Percentiles rank a stretch among this genome's conserved stretches.
These are phyloP conservation scores for Coleophoma eucalyptorum DNA, from an alignment of 2,329 filamentous ascomycete genomes.

Conservation along the genomic window DNA sequence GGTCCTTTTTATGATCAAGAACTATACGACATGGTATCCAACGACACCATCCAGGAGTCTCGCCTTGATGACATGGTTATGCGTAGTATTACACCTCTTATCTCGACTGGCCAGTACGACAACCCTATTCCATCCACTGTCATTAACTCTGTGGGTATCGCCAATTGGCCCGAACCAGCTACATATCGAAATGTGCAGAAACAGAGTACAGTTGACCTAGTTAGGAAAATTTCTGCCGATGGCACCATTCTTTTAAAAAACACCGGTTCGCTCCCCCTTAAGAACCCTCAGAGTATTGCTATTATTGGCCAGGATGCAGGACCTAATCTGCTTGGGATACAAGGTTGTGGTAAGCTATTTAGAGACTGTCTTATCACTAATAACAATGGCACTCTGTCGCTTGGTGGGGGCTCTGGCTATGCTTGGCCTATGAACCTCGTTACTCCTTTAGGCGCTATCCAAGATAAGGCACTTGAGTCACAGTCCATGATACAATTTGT, in stretches of 20 bases:
- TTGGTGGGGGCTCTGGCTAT: constrained; percentile 4
- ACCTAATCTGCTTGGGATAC: constrained; percentile 57
- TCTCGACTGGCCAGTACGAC: constrained; percentile 46
- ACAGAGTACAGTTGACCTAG: too few species aligned
- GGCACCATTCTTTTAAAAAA: constrained; percentile 69
- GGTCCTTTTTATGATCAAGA: constrained; percentile 11
- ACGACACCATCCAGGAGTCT: constrained; percentile 52
- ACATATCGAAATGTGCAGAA: constrained; percentile 61
- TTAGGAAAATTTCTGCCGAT: constrained; percentile 49
- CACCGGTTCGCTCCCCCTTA: constrained; percentile 51
- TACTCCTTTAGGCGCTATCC: constrained; percentile 43
- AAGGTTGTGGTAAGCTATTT: constrained; percentile 58
- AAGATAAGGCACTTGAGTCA: not conserved
- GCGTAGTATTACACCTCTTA: constrained; percentile 61
- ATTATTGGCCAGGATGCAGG: constrained; percentile 62
- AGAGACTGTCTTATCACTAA: constrained; percentile 56
- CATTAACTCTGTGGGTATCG: constrained; percentile 31
- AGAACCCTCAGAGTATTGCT: constrained; percentile 47
- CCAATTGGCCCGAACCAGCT: constrained; percentile 45
- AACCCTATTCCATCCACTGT: constrained; percentile 48
- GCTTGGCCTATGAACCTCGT: constrained; percentile 51
- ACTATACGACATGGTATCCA: constrained; percentile 28
- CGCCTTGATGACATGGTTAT: constrained; percentile 65
- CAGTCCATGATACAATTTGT: not conserved
- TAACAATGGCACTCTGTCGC: not conserved